Evolutionary conservation across 2,329 filamentous ascomycete species (phyloP).

Genomic region (Trichoderma brevicompactum): DNA sequence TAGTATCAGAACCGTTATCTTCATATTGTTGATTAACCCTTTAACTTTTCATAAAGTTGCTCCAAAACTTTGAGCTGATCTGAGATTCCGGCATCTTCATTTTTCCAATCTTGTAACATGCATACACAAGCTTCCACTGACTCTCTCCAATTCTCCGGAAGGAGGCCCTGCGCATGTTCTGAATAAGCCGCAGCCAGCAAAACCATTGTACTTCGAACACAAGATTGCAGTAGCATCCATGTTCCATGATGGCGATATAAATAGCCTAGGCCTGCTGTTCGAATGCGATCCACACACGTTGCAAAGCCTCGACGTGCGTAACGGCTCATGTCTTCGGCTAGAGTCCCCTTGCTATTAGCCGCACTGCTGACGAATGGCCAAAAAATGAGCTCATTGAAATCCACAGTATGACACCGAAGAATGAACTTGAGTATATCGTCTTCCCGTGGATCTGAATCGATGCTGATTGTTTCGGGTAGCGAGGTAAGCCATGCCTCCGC

Average conservation of each 20-base stretch:
- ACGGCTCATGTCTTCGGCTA: not conserved
- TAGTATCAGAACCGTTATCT: not conserved
- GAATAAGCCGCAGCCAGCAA: not conserved
- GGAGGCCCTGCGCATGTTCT: not conserved
- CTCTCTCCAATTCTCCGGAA: not conserved
- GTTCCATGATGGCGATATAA: not conserved
- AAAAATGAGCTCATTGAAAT: not conserved
- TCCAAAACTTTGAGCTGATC: not conserved
- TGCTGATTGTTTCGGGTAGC: not conserved
- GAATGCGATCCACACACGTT: not conserved
- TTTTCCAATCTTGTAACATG: not conserved
- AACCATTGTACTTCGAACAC: not conserved
- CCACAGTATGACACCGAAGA: not conserved
- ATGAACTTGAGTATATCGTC: not conserved
- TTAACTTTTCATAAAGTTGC: not conserved
- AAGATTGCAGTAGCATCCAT: constrained; percentile 1
- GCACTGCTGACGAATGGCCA: not conserved
- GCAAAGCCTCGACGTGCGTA: not conserved
- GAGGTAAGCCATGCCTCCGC: not conserved
- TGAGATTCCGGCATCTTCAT: not conserved
- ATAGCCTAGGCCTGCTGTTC: not conserved
- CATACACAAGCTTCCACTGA: not conserved
- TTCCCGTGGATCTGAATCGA: not conserved
- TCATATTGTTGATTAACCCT: not conserved
- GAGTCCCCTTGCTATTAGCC: not conserved